Conservation (phyloP, 257 asterid species). For the Jasminum sambac region DNA sequence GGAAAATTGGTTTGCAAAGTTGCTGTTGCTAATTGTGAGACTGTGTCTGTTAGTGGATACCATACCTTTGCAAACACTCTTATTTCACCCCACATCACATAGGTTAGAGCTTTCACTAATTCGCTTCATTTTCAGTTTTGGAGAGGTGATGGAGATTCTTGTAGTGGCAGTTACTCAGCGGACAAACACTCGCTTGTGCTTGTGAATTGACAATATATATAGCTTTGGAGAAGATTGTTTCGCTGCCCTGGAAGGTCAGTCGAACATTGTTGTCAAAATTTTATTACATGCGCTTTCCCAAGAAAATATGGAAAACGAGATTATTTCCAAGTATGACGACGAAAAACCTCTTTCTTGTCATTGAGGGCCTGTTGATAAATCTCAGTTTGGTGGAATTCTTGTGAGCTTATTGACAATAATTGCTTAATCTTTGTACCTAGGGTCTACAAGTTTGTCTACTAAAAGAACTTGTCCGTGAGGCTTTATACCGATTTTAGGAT, state of each 20-base stretch:
- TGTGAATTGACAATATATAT: conserved; percentile 43
- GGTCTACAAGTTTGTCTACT: conserved; percentile 31
- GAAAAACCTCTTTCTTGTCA: conserved; percentile 30
- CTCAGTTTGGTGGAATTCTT: conserved; percentile 56
- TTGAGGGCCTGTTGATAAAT: conserved; percentile 60
- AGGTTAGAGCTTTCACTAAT: too few relatives aligned
- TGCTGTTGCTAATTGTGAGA: too few relatives aligned
- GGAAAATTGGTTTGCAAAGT: too few relatives aligned
- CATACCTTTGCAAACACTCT: too few relatives aligned
- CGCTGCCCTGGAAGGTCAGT: conserved; percentile 29
- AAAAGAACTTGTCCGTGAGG: not conserved
- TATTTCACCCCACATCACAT: too few relatives aligned
- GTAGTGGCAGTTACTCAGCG: conserved; percentile 28
- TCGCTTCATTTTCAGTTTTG: conserved; percentile 33
- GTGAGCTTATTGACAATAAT: conserved; percentile 57
- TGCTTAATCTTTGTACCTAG: conserved; percentile 43
- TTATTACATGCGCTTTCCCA: conserved; percentile 49
- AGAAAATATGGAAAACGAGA: conserved; percentile 30
- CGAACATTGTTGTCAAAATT: conserved; percentile 35
- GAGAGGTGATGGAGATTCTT: conserved; percentile 78
- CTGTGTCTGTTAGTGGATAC: too few relatives aligned
- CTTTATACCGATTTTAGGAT: not conserved
- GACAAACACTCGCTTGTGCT: conserved; percentile 45
- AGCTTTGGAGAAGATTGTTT: conserved; percentile 32
- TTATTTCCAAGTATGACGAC: conserved; percentile 28